These are phyloP conservation scores for Starmerella khaoyaiensis DNA, from an alignment of 805 yeast species.

Conservation along the genomic window DNA sequence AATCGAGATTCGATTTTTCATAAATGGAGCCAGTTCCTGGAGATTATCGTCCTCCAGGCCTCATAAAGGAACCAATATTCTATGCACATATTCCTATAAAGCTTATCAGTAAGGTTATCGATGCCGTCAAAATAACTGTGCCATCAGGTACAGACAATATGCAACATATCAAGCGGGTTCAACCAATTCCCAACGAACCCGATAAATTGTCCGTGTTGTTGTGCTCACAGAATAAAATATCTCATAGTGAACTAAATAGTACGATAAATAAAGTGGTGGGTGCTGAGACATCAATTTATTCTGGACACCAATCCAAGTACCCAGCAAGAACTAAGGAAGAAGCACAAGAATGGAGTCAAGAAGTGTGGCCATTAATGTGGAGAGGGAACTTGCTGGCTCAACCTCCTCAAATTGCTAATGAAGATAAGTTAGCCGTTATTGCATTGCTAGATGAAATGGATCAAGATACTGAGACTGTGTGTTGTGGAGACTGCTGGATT, in stretches of 20 bases:
- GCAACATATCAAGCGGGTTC: conserved; percentile 29
- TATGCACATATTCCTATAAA: conserved; percentile 14
- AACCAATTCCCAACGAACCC: conserved; percentile 12
- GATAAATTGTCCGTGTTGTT: conserved; percentile 11
- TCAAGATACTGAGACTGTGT: conserved; percentile 26
- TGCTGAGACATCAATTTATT: conserved; percentile 4
- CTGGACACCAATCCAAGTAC: conserved; percentile 39
- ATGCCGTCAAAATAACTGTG: conserved; percentile 21
- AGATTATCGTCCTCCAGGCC: conserved; percentile 20
- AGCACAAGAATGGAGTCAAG: conserved; percentile 48
- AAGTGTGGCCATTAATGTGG: conserved; percentile 86
- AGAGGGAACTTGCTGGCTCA: conserved; percentile 61
- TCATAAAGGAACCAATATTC: conserved; percentile 18
- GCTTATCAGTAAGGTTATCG: conserved; percentile 13
- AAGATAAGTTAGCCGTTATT: conserved; percentile 32
- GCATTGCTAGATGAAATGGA: conserved; percentile 27
- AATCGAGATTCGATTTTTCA: too few relatives aligned
- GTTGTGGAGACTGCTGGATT: conserved; percentile 38
- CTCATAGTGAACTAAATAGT: conserved; percentile 7
- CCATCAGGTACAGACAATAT: conserved; percentile 27
- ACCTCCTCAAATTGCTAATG: conserved; percentile 35
- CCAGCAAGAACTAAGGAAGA: conserved; percentile 64
- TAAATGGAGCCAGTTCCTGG: conserved; percentile 16
- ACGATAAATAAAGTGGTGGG: conserved; percentile 26
- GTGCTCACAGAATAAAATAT: conserved; percentile 9